These are phyloP conservation scores for Lentinula aciculospora DNA, from an alignment of 768 basidiomycete genomes.

Conservation along the genomic window DNA sequence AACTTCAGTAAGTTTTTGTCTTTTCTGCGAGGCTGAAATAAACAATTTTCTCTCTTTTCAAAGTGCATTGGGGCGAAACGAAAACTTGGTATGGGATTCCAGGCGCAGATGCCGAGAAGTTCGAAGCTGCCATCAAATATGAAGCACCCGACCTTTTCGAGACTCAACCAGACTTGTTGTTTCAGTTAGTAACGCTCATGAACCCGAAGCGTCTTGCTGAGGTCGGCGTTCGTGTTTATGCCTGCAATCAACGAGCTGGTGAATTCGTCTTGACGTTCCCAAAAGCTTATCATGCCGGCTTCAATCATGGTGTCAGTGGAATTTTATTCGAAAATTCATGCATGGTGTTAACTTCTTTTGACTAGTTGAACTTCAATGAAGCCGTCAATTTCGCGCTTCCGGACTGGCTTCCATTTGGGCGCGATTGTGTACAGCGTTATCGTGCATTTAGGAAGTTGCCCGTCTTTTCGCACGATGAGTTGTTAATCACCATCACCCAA, in stretches of 20 bases:
- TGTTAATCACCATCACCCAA: constrained; percentile 95
- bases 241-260: constrained; percentile 93
- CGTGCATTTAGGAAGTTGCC: constrained; percentile 88
- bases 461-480: constrained; percentile 97
- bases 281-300: constrained; percentile 96
- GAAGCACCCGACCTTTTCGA: constrained; percentile 98
- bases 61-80: constrained; percentile 99
- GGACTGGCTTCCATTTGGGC: constrained; percentile 87
- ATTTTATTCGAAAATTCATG: constrained; percentile 8
- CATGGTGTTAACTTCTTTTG: constrained; percentile 14
- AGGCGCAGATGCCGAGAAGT: constrained; percentile 91
- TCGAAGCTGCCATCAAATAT: constrained; percentile 90
- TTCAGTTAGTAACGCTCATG: constrained; percentile 97
- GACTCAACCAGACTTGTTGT: constrained; percentile 93
- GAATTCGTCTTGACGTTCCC: constrained; percentile 98
- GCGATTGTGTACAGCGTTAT: constrained; percentile 87
- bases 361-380: constrained; percentile 95
- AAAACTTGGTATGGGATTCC: constrained; percentile 99
- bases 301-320: constrained; percentile 89
- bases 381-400: constrained; percentile 98
- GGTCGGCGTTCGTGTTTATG: constrained; percentile 88
- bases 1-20: constrained; percentile 68
- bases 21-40: constrained; percentile 8
- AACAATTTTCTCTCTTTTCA: too few species aligned
- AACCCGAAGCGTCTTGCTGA: constrained; percentile 83